Conservation (phyloP, 1,139 yeast species). For the Cylindricascospora bacillispora region DNA sequence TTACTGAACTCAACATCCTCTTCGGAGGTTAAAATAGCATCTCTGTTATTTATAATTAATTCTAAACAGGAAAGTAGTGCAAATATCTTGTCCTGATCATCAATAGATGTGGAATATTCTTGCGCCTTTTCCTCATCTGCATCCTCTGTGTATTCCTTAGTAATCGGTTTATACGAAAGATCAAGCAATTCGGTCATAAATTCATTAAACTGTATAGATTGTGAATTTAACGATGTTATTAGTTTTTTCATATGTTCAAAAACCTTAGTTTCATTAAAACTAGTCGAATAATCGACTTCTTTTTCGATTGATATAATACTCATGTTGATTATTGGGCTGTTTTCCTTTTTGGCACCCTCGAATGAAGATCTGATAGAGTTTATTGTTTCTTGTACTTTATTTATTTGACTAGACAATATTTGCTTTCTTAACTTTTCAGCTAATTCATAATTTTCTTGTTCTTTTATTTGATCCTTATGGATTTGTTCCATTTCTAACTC, state of each 20-base stretch:
- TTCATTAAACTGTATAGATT: slow-evolving; percentile 41
- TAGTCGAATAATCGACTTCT: slow-evolving; percentile 13
- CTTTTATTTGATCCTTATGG: slow-evolving; percentile 25
- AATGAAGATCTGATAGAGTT: slow-evolving; percentile 12
- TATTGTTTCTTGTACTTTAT: slow-evolving; percentile 18
- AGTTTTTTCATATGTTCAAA: slow-evolving; percentile 10
- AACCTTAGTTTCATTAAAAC: slow-evolving; percentile 11
- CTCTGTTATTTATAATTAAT: slow-evolving; percentile 45
- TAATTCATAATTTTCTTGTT: slow-evolving; percentile 38
- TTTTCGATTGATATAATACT: slow-evolving; percentile 8
- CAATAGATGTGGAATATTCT: slow-evolving; percentile 63
- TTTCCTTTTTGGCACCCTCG: slow-evolving; percentile 9
- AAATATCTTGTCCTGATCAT: slow-evolving; percentile 60
- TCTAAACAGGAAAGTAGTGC: slow-evolving; percentile 52
- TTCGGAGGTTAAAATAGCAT: slow-evolving; percentile 31
- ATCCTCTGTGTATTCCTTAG: slow-evolving; percentile 31
- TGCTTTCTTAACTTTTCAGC: slow-evolving; percentile 58
- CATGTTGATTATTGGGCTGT: slow-evolving; percentile 11
- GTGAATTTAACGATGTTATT: slow-evolving; percentile 34
- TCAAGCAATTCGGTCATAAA: slow-evolving; percentile 39
- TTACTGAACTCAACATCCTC: slow-evolving; percentile 13
- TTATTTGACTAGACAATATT: slow-evolving; percentile 15
- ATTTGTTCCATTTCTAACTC: slow-evolving; percentile 13
- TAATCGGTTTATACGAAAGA: slow-evolving; percentile 36
- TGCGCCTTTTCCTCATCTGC: slow-evolving; percentile 43